Evolutionary conservation across 148 eudicot species (phyloP).

Genomic region (Chenopodium quinoa): DNA sequence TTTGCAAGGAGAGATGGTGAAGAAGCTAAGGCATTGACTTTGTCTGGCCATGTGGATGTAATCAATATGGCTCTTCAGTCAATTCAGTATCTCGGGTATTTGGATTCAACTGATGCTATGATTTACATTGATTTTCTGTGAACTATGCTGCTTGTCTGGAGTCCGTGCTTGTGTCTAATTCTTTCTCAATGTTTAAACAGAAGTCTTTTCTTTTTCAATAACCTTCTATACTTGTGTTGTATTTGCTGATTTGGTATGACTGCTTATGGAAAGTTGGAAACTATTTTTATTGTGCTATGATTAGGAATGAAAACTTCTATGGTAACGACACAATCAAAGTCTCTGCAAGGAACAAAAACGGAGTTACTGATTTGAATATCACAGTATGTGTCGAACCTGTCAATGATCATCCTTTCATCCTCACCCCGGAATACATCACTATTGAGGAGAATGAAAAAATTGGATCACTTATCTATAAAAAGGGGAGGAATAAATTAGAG

Average conservation of each 20-base stretch:
- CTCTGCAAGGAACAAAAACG: constrained; percentile 60
- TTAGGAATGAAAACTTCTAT: constrained; percentile 71
- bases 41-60: constrained; percentile 65
- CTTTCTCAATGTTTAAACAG: too few relatives aligned
- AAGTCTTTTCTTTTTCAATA: not conserved
- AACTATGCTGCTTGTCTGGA: not conserved
- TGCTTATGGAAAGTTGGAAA: constrained; percentile 4
- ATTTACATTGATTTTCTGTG: not conserved
- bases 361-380: constrained; percentile 52
- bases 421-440: constrained; percentile 53
- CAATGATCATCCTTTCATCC: constrained; percentile 80
- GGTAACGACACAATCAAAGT: constrained; percentile 63
- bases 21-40: constrained; percentile 36
- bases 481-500: constrained; percentile 43
- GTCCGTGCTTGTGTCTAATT: not conserved
- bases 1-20: constrained; percentile 40
- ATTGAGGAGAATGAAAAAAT: constrained; percentile 45
- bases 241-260: too few relatives aligned
- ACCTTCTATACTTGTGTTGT: not conserved
- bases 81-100: constrained; percentile 81
- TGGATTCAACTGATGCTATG: not conserved
- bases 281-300: constrained; percentile 1
- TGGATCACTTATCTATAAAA: constrained; percentile 50
- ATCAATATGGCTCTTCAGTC: constrained; percentile 79
- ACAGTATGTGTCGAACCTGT: constrained; percentile 73